Evolutionary conservation across 1,284 basidiomycete genomes (phyloP), one percentile per base, ranked within the genome.

Genomic region (Malassezia cuniculi): DNA sequence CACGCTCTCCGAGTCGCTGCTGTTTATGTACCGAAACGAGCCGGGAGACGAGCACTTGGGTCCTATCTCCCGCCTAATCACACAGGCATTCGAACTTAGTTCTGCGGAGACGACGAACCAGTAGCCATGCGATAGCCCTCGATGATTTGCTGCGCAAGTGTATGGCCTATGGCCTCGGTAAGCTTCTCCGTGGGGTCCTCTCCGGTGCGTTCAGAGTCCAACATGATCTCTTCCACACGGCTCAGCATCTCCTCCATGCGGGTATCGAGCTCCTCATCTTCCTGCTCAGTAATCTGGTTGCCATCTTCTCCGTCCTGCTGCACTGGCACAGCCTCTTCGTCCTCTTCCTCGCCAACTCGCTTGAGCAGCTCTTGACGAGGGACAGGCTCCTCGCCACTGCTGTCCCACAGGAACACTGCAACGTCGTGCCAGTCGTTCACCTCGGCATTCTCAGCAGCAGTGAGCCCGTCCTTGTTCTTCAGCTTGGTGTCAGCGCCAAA

Each of bases 21-120:
- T 97, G 12, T 66, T 61, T 41, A 69, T 97, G 57, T 99, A 97
- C 78, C 80, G 93, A 18, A 89, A 82, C 68, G 93, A 99, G 70
- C 77, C 89, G 11, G 90, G 93, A 8, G 93, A 99, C 67, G 84
- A 86, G 6, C 95, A 94, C 63, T 75, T 99, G 27, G 93, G 61
- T 10, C 55, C 61, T 19, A 60, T 66, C 9, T 60, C 57, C 9
- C 52, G 58, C 31, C 43, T 66, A 3, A 66, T 66, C 15, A 53
- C 48, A 3, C 54, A 54, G 27, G 50, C 57, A 0, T 63, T 63
- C 27, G 57, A 58, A 39, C 48, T 39, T 11, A 33, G 31, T 2
- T 20, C 18, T 8, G 16, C 27, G 14, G 31, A 27, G 3, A 8
- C 7, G 21, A 17, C 17, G 9, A 17, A 20, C 6, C 9, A 31